phyloP scores from a whole-genome alignment of 805 yeast genomes.

The Lachancea mirantina region DNA sequence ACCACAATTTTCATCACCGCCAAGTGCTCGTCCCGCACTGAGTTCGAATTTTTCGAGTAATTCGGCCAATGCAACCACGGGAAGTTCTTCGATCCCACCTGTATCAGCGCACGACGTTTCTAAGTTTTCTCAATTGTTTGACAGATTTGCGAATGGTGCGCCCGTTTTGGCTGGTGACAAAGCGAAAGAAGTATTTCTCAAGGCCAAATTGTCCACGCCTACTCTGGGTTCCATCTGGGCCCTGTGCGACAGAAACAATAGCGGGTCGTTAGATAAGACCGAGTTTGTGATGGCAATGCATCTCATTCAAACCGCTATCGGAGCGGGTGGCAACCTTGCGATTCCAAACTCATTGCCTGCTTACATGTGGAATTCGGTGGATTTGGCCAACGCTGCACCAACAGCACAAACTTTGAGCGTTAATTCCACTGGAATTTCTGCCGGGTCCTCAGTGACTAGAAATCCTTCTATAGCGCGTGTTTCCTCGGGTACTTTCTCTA shows the following conservation, averaged over 20 bases:
- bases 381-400: constrained; percentile 16
- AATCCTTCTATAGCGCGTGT: constrained; percentile 30
- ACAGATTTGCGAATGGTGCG: constrained; percentile 47
- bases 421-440: constrained; percentile 24
- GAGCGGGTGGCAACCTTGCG: constrained; percentile 55
- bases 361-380: constrained; percentile 34
- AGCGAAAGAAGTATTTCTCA: constrained; percentile 80
- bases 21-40: no score
- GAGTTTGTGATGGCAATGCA: constrained; percentile 94
- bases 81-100: constrained; percentile 38
- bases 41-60: constrained; percentile 17
- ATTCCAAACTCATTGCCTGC: constrained; percentile 46
- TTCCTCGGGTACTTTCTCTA: constrained; percentile 29
- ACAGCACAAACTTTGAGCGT: constrained; percentile 24
- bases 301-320: constrained; percentile 62
- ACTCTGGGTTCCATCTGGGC: constrained; percentile 84
- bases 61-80: constrained; percentile 15
- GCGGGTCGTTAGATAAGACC: constrained; percentile 63
- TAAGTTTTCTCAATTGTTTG: constrained; percentile 65
- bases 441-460: constrained; percentile 22
- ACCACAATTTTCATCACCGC: constrained; percentile 41
- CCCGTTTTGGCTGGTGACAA: constrained; percentile 60
- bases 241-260: constrained; percentile 67
- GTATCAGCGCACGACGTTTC: constrained; percentile 52
- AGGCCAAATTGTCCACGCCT: constrained; percentile 76